Base-by-base conservation (phyloP, 768 basidiomycete species). In the Cystoderma amianthinum region DNA sequence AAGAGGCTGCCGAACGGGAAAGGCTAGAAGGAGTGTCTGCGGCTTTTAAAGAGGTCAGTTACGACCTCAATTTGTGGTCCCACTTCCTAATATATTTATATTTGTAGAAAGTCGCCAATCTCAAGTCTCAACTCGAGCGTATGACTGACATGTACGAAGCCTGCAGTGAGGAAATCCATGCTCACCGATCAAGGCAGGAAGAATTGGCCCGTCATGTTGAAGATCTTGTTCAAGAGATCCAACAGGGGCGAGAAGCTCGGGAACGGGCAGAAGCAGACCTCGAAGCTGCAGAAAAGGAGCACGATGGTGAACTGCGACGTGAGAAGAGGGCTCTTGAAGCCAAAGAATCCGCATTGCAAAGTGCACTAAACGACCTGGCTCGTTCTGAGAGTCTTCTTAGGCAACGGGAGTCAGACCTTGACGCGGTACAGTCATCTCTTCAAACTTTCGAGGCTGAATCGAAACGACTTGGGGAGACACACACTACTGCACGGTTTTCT, bases 401-500 rank as follows among this genome's bases (percentile, higher is more conserved):
- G 2, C 79, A 85, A 48, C 79, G 89, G 25, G 89, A 94, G 44
- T 55, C 68, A 0, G 94, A 98, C 53, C 63, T 97, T 10, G 65
- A 67, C 1, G 73, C 78, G 0, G 76, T 96, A 2, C 87, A 96
- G 52, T 60, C 60, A 5, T 82, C 82, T 0, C 64, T 96, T n/a
- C 74, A 78, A 47, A 60, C 68, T 1, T 60, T 87, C 36, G 91
- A 96, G 54, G 66, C 71, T 20, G 89, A 93, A 58, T 79, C 81
- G 17, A 82, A 83, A 62, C 72, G 79, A 43, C 72, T 83, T 0
- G 94, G 94, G 16, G 90, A 95, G 62, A 79, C 82, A 10, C 85
- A 86, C 52, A 84, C 85, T 0, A 83, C 81, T 2, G 85, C 91
- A 17, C 72, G 80, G 33, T 89, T 91, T 65, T 87, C 87, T 0